These are phyloP conservation scores for Paramarasmius palmivorus DNA, from an alignment of 1,284 basidiomycete species.

Conservation along the genomic window DNA sequence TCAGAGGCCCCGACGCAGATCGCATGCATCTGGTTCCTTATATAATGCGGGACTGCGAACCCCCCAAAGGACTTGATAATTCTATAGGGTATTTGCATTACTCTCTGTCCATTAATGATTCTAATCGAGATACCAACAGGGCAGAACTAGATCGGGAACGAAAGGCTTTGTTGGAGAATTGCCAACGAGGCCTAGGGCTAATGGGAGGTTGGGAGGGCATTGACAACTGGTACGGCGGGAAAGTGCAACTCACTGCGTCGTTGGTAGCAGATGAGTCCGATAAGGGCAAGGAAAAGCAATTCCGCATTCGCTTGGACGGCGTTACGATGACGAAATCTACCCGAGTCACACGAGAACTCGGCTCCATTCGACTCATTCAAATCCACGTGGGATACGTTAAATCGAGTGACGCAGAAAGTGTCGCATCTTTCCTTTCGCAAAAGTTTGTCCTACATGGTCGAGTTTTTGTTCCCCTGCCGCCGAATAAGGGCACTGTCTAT, in stretches of 20 bases:
- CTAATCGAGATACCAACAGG: conserved; percentile 36
- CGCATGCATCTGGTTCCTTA: no score
- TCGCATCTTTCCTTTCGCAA: conserved; percentile 28
- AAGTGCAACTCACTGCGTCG: conserved; percentile 8
- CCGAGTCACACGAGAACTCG: conserved; percentile 46
- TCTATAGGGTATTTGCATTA: neutral
- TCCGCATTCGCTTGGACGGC: conserved; percentile 34
- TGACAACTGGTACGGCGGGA: conserved; percentile 35
- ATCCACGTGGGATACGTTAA: conserved; percentile 33
- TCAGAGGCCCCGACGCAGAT: no score
- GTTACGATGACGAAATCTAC: conserved; percentile 46
- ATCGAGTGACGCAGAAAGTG: conserved; percentile 15
- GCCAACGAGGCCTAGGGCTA: conserved; percentile 58
- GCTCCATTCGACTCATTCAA: conserved; percentile 47
- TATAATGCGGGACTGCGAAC: no score
- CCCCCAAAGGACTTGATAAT: no score
- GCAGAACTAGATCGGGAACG: conserved; percentile 70
- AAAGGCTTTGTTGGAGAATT: conserved; percentile 52
- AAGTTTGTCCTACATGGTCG: conserved; percentile 49
- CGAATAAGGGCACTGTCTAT: conserved; percentile 47
- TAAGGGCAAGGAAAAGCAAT: conserved; percentile 11
- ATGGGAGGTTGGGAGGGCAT: conserved; percentile 36
- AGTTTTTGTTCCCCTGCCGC: conserved; percentile 41
- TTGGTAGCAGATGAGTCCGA: neutral
- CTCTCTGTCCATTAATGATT: neutral